Base-by-base conservation (phyloP, 2,329 filamentous ascomycete genomes). In the Fusarium nelsonii region DNA sequence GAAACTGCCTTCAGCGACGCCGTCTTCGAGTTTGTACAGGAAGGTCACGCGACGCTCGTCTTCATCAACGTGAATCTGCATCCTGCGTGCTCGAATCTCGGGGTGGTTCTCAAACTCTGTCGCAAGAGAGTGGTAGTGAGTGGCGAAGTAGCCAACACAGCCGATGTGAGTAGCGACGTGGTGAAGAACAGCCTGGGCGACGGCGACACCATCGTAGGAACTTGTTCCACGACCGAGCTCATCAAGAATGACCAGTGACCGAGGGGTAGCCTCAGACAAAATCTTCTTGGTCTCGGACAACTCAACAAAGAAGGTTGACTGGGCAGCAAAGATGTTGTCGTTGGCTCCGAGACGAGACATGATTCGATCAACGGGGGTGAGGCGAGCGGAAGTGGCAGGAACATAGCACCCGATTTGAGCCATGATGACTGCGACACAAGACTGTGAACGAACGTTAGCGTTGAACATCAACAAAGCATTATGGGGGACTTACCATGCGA, bases 201-300 rank as follows among this genome's bases (percentile, higher is more conserved):
- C 96, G 0, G 96, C 95, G 2, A 99, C 94, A 70, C 96, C 96
- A 73, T 99, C 96, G 78, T 98, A 98, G 33, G 93, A 97, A 63
- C 91, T 94, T 1, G 96, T 99, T 53, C 96, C 96, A 67, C 96
- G 92, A 48, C 96, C 96, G 0, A 99, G 89, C 78, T 99, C 96
- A 78, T 99, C 96, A 3, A 99, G 88, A 73, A 99, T 99, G 57
- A 99, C 96, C 1, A 99, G 88, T 0, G 94, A 97, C 12, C 95
- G 92, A 0, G 95, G 92, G 0, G 95, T 97, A 1, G 96, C 96
- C 81, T 98, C 96, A 0, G 93, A 90, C 1, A 99, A 85, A 51
- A 99, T 99, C 84, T 98, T 98, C 83, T 98, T 97, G 0, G 96
- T 99, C 79, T 99, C 96, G 0, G 94, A 94, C 3, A 99, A 84